phyloP scores from a whole-genome alignment of 2,329 filamentous ascomycete genomes.

The Bipolaris sorokiniana region DNA sequence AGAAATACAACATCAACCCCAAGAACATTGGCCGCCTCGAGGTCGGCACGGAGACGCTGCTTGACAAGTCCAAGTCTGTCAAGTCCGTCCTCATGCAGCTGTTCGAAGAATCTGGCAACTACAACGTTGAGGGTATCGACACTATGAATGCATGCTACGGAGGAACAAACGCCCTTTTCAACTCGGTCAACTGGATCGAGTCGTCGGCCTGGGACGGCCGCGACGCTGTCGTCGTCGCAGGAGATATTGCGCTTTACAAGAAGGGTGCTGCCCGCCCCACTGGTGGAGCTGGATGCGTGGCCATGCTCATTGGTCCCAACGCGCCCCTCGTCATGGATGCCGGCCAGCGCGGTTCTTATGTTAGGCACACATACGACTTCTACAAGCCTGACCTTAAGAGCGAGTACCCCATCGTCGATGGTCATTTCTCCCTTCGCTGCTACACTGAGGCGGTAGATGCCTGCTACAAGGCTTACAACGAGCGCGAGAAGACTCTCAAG shows the following conservation, averaged over 20 bases:
- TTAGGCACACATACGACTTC: conserved; percentile 61
- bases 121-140: conserved; percentile 61
- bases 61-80: conserved; percentile 63
- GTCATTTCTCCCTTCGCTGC: conserved; percentile 60
- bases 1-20: conserved; percentile 60
- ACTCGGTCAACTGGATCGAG: conserved; percentile 61
- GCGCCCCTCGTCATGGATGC: conserved; percentile 59
- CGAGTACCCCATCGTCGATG: conserved; percentile 61
- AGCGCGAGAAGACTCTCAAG: conserved; percentile 55
- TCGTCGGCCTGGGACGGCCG: conserved; percentile 61
- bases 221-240: conserved; percentile 59
- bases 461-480: conserved; percentile 62
- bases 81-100: conserved; percentile 62
- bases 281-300: conserved; percentile 60
- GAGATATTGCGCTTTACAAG: conserved; percentile 62
- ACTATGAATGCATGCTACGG: conserved; percentile 63
- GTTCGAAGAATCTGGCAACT: conserved; percentile 59
- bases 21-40: conserved; percentile 59
- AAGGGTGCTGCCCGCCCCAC: conserved; percentile 61
- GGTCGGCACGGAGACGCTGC: conserved; percentile 61
- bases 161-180: conserved; percentile 62
- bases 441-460: conserved; percentile 60
- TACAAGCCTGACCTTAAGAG: conserved; percentile 62
- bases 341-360: conserved; percentile 58
- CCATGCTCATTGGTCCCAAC: conserved; percentile 60